Evolutionary conservation across 352 stramenopile genomes (phyloP), one percentile per base, ranked within the genome.

Genomic region (Phytophthora tubulina): DNA sequence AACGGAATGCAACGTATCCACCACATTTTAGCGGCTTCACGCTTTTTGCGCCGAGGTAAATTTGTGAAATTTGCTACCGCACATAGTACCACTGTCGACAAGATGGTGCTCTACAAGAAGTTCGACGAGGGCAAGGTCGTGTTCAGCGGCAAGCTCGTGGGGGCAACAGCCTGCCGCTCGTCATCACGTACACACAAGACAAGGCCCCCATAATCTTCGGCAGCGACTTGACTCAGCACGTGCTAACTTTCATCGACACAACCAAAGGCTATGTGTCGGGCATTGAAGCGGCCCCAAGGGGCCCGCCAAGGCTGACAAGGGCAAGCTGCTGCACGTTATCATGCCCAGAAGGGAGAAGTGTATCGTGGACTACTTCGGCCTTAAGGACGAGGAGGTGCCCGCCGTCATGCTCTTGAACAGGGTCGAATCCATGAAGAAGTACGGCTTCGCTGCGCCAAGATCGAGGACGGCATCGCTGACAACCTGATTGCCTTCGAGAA

Each of bases 321-420:
- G 93, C 73, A 93, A 97, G 73, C 73, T 96, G 58, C 77, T 98
- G 49, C 91, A 97, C 81, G 88, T 98, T 14, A 78, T 96, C 58
- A 89, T 98, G 62, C 89, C 89, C 49, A 78, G 81, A 65, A 90
- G 83, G 21, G 93, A 99, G 80, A 86, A 85, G 42, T 91, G 92
- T 50, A 93, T 99, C 33, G 77, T 98, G 38, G 92, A 98, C 49
- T 98, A 97, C 89, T 99, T 99, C 63, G 94, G 90, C 63, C 72
- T 98, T 31, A 92, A 87, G 72, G 78, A 90, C 32, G 90, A 87
- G 33, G 86, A 97, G 66, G 73, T 98, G 50, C 96, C 96, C 31
- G 80, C 84, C 17, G 69, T 96, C 13, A 82, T 98, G 36, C 73
- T 98, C 41, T 91, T 96, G 36, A 95, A 98, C 80, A 98, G 98